Base-by-base conservation (phyloP, 306 rosid genomes). In the Canavalia ensiformis region DNA sequence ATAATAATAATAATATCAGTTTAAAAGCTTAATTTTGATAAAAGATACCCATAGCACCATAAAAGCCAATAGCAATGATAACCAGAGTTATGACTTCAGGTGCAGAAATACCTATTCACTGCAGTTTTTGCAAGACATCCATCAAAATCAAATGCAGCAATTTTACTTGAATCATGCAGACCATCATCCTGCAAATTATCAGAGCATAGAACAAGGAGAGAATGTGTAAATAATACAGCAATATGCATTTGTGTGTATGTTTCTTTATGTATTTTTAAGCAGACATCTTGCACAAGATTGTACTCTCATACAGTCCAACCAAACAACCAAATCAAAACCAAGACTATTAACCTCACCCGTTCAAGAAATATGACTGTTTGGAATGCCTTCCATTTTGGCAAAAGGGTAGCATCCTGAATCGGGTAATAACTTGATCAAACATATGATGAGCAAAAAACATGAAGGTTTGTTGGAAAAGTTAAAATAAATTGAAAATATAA, bases 121-220 rank as follows among this genome's bases (percentile, higher is more conserved):
- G 77, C 84, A 75, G 98, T 95, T 5, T 90, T 33, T 18, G 94
- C 99, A 46, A 95, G 96, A 74, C 97, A 93, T 52, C 97, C 98
- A 86, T 95, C 99, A 82, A 95, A 95, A 91, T 95, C 99, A 89
- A 95, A 95, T 78, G 99, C 99, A 10, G 99, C 99, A 81, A 95
- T 89, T 90, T 95, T 95, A 77, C 87, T 91, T 71, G 97, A 95
- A 83, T 88, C 25, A 71, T 66, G 87, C 28, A 90, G 89, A 70
- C 97, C 93, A 54, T 88, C 94, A 80, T 93, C 99, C 97, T 91
- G 89, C 65, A 79, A 51, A 79, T 75, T 68, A 78, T 83, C 41
- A 77, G 72, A 64, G 63, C 52, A 49, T 68, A 45, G 31, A 78
- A 74, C 25, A 63, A 30, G n/a, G 52, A 30, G n/a, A 45, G 66